These are phyloP conservation scores for Lagenidium giganteum DNA, from an alignment of 352 stramenopile genomes.

Conservation along the genomic window DNA sequence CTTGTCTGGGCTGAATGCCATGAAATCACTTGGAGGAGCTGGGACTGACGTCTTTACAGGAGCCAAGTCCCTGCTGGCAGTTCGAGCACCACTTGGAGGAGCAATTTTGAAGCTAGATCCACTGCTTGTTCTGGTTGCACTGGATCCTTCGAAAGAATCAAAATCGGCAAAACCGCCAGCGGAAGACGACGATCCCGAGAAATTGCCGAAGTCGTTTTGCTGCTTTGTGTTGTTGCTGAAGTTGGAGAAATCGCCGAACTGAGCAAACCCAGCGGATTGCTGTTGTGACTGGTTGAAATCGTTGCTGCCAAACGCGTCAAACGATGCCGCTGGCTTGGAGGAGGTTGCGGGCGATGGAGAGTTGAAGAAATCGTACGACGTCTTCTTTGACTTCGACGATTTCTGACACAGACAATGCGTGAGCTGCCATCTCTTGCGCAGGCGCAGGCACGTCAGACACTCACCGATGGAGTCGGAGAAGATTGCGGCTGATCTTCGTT, in stretches of 20 bases:
- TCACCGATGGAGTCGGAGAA: constrained; percentile 32
- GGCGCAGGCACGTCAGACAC: too few relatives aligned
- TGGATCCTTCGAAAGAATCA: constrained; percentile 22
- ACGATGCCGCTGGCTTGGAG: constrained; percentile 18
- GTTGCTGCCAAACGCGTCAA: constrained; percentile 27
- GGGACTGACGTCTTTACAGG: constrained; percentile 10
- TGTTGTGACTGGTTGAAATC: constrained; percentile 11
- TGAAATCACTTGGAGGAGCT: constrained; percentile 42
- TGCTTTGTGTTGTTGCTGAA: constrained; percentile 46
- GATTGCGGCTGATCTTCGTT: constrained; percentile 30
- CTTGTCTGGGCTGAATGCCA: constrained; percentile 54
- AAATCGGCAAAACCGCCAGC: constrained; percentile 58
- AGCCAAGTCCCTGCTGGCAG: constrained; percentile 49
- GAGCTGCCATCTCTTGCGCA: too few relatives aligned
- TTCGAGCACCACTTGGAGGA: constrained; percentile 75
- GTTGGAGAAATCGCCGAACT: constrained; percentile 74
- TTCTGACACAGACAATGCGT: constrained; percentile 21
- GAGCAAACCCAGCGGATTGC: constrained; percentile 37
- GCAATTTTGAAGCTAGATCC: constrained; percentile 36
- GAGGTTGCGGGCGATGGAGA: constrained; percentile 27
- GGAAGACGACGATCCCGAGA: constrained; percentile 16
- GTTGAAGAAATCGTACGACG: constrained; percentile 45
- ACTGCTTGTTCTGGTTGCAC: constrained; percentile 22
- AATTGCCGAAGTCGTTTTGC: constrained; percentile 28
- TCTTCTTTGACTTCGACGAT: constrained; percentile 41